Percentiles rank a stretch among this genome's conserved stretches.
phyloP scores from a whole-genome alignment of 2,329 filamentous ascomycete genomes.

The Xylariaceae sp. region DNA sequence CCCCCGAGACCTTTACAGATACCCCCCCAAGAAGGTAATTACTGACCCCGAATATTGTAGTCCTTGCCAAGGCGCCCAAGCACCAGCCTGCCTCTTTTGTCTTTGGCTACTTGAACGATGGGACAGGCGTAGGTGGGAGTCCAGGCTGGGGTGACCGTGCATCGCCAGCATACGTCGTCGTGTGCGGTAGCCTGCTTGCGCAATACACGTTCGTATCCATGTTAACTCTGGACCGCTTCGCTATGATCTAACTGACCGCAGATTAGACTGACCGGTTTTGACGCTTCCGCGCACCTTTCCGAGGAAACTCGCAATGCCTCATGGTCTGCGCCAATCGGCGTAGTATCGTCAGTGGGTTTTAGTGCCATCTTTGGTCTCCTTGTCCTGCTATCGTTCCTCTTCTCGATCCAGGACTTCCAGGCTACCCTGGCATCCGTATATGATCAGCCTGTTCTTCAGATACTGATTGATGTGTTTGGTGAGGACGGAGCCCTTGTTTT shows the following conservation, averaged over 20 bases:
- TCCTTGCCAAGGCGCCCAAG: conserved; percentile 63
- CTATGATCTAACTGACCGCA: neutral
- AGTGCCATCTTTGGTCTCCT: conserved; percentile 46
- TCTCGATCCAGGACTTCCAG: conserved; percentile 64
- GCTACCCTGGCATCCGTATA: conserved; percentile 52
- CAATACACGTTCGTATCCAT: conserved; percentile 49
- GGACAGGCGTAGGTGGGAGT: conserved; percentile 52
- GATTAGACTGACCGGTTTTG: conserved; percentile 52
- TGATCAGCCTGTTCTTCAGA: conserved; percentile 63
- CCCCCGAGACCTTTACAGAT: too few species aligned
- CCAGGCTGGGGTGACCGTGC: conserved; percentile 61
- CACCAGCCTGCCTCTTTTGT: conserved; percentile 62
- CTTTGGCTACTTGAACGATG: conserved; percentile 60
- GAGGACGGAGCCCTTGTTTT: conserved; percentile 61
- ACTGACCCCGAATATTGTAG: too few species aligned
- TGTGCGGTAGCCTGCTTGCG: conserved; percentile 59
- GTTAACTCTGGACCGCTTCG: too few species aligned
- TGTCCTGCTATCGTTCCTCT: conserved; percentile 62
- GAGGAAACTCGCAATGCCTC: conserved; percentile 64
- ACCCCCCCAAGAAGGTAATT: too few species aligned
- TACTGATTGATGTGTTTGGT: conserved; percentile 63
- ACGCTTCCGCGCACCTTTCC: conserved; percentile 62
- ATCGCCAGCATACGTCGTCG: conserved; percentile 60
- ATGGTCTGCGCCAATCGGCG: conserved; percentile 64
- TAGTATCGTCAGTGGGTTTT: conserved; percentile 62